Evolutionary conservation across 306 rosid genomes (phyloP).

Genomic region (Leucaena leucocephala): DNA sequence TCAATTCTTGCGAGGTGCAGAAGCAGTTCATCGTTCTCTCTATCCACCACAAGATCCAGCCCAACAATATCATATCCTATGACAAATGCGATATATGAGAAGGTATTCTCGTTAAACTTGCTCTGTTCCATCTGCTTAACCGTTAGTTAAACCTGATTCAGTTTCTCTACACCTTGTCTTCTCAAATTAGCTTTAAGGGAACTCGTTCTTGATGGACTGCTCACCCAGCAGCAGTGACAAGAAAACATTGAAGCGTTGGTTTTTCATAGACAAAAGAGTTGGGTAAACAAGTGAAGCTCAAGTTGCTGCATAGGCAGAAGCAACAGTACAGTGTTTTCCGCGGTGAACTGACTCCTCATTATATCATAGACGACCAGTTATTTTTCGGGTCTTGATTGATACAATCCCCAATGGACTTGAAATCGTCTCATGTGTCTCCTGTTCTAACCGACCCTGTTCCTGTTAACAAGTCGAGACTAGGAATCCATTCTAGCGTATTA

Average conservation of each 20-base stretch:
- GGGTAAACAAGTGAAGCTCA: constrained; percentile 50
- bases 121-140: background rate
- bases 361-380: background rate
- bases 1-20: background rate
- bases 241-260: constrained; percentile 88
- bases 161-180: background rate
- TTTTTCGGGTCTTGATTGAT: constrained; percentile 11
- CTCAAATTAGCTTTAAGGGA: background rate
- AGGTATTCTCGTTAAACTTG: background rate
- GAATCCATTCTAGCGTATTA: constrained; percentile 49
- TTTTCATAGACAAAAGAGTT: constrained; percentile 87
- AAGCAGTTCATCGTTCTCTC: background rate
- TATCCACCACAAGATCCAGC: background rate
- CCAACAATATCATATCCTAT: background rate
- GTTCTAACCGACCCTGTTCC: constrained; percentile 77
- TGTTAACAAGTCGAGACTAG: constrained; percentile 75
- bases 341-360: constrained; percentile 21
- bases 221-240: constrained; percentile 54
- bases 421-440: constrained; percentile 66
- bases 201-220: constrained; percentile 18
- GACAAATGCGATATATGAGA: constrained; percentile 29
- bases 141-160: background rate
- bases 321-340: constrained; percentile 5
- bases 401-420: constrained; percentile 65
- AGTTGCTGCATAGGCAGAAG: constrained; percentile 11